Base-by-base conservation (phyloP, 345 rosid species). In the Capsella bursapastoris region DNA sequence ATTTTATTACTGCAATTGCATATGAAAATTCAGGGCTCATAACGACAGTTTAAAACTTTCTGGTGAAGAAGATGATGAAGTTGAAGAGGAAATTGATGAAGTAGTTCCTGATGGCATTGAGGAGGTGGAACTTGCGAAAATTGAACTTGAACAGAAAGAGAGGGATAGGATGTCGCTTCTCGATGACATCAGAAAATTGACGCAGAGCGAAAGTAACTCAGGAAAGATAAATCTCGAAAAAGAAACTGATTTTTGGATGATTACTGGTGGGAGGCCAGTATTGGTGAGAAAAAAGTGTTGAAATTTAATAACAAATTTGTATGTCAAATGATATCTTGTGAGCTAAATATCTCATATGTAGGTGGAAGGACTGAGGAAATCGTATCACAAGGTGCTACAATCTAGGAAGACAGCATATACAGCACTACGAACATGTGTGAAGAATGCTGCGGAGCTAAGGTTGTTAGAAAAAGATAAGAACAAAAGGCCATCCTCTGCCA, bases 401-500 rank as follows among this genome's bases (percentile, higher is more conserved):
- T 80, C 84, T 10, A 83, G 93, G 81, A 95, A 92, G 78, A 82
- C 70, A 11, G 97, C 97, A 61, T 95, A 90, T 80, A 80, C 83
- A n/a, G 84, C 87, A 18, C 80, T 95, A 67, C 81, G 97, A 76
- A 52, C 66, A 58, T 86, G 87, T 47, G 80, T 95, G 74, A 96
- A 95, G 84, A 90, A 86, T 60, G 92, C 99, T 34, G 97, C 97
- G 51, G 97, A 95, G 78, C 68, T 84, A 60, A 84, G 94, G 49
- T 73, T 95, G 63, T 83, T 80, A 90, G 97, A 90, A 82, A 95
- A 95, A 85, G 97, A 95, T 80, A 94, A 94, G 80, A 95, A 86
- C 84, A 95, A 92, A 81, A 89, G 97, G 63, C 98, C 99, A 48
- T 92, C 99, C 44, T 92, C 83, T 80, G 99, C 99, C 37, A 95